phyloP scores from a whole-genome alignment of 352 stramenopile genomes.

The Pythium grandisporangium region DNA sequence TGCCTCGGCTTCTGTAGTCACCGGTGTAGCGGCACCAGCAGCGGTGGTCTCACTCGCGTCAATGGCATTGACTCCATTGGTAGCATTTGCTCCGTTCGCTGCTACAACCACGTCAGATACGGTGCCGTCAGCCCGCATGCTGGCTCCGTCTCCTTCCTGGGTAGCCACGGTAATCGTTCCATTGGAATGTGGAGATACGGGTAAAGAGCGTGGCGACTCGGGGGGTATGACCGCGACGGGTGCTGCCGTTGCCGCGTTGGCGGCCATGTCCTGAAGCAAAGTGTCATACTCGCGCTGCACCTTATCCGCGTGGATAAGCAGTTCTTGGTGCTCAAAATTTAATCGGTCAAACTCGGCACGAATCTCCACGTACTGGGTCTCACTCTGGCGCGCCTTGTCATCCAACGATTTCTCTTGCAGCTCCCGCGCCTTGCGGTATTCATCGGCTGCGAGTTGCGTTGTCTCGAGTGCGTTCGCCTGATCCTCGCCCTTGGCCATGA shows the following conservation, averaged over 20 bases:
- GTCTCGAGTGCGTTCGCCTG: slow-evolving; percentile 47
- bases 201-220: slow-evolving; percentile 27
- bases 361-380: slow-evolving; percentile 44
- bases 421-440: slow-evolving; percentile 65
- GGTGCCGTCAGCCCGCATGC: too few species aligned
- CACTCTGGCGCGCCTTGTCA: slow-evolving; percentile 54
- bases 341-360: slow-evolving; percentile 62
- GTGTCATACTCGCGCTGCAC: slow-evolving; percentile 64
- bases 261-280: slow-evolving; percentile 44
- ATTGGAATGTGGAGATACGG: slow-evolving; percentile 1
- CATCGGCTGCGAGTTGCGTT: slow-evolving; percentile 44
- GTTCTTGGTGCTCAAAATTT: slow-evolving; percentile 79
- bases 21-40: slow-evolving; percentile 1
- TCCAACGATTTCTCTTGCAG: slow-evolving; percentile 48
- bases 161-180: too few species aligned
- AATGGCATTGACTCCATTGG: too few species aligned
- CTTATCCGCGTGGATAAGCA: slow-evolving; percentile 69
- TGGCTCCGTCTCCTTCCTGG: too few species aligned
- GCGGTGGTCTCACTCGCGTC: too few species aligned
- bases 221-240: slow-evolving; percentile 1
- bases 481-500: slow-evolving; percentile 57
- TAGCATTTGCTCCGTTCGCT: too few species aligned
- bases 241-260: slow-evolving; percentile 9
- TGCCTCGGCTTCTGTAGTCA: background rate
- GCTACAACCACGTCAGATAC: too few species aligned